Percentiles rank a stretch among this genome's conserved stretches.
These are phyloP conservation scores for Pichia rugopelliculosa DNA, from an alignment of 805 yeast genomes.

Conservation along the genomic window DNA sequence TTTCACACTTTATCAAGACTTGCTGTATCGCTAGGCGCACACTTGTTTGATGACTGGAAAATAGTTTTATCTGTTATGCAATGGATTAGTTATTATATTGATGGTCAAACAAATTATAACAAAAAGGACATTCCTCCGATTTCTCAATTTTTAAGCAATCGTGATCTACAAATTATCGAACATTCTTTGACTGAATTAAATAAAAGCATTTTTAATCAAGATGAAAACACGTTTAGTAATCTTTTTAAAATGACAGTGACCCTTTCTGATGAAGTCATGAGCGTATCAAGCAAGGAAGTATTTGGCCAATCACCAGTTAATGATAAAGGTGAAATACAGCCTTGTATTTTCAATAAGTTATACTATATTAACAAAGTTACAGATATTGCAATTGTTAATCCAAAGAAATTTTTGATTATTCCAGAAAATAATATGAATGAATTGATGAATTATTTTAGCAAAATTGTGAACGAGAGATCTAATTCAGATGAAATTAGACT, in stretches of 20 bases:
- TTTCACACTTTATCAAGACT: slow-evolving; percentile 72
- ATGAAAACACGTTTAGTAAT: slow-evolving; percentile 40
- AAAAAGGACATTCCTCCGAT: slow-evolving; percentile 36
- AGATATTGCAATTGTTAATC: slow-evolving; percentile 44
- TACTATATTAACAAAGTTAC: slow-evolving; percentile 50
- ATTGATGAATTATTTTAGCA: slow-evolving; percentile 39
- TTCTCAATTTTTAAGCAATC: slow-evolving; percentile 34
- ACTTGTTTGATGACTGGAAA: slow-evolving; percentile 61
- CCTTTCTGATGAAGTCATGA: slow-evolving; percentile 30
- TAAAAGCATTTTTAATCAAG: slow-evolving; percentile 54
- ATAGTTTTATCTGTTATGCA: slow-evolving; percentile 57
- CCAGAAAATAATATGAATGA: slow-evolving; percentile 41
- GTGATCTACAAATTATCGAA: slow-evolving; percentile 47
- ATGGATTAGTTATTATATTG: slow-evolving; percentile 68
- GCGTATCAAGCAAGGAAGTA: slow-evolving; percentile 1
- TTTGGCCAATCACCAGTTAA: slow-evolving; percentile 18
- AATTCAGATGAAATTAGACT: slow-evolving; percentile 39
- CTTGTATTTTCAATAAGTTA: slow-evolving; percentile 49
- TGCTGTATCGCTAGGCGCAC: slow-evolving; percentile 76
- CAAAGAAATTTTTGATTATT: slow-evolving; percentile 39
- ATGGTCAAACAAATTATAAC: slow-evolving; percentile 46
- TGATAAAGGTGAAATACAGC: slow-evolving; percentile 15
- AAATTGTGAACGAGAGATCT: slow-evolving; percentile 37
- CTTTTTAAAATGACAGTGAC: slow-evolving; percentile 41
- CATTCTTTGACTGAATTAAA: slow-evolving; percentile 50